Base-by-base conservation (phyloP, 2,329 filamentous ascomycete genomes). In the Cytospora piceae region DNA sequence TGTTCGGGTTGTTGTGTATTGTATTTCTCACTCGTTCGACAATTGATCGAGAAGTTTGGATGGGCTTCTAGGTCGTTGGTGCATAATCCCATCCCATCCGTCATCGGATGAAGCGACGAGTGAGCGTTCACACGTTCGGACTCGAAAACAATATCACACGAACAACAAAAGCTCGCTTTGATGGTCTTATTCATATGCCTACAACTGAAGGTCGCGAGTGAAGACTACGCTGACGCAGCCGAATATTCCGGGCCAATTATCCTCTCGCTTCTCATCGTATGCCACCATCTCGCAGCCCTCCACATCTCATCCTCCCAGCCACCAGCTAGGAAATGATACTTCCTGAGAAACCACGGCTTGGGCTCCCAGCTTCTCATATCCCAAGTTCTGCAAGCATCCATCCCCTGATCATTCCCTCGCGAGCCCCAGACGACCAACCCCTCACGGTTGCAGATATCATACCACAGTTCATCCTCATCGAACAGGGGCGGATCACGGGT, bases 281-380 rank as follows among this genome's bases (percentile, higher is more conserved):
- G 74, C 74, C 74, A 76, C 71, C 72, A 72, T 31, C 72, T 69
- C 8, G 71, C 67, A 11, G 71, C 69, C 56, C 68, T 75, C 74
- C 74, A 76, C 71, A 80, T 73, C 51, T 77, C 76, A 8, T 75
- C 77, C 6, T 79, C 73, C 69, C 73, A 77, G 2, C 74, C 76
- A 2, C 76, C 76, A 6, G 75, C 69, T 7, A 79, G 66, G 63
- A 69, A 68, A 58, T 71, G 74, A 67, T 78, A 81, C 68, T 82
- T 81, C 51, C 76, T 74, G 49, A 81, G 62, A 66, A 81, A 81
- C 80, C 79, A 81, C 2, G 72, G 68, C 63, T 74, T 75, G 2
- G 77, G 79, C 66, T 82, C 80, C 80, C 80, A 82, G 64, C 78
- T 79, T 15, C 79, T 74, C 42, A 73, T 72, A 62, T 80, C 79